These are phyloP conservation scores for Plantago ovata DNA, from an alignment of 257 asterid genomes.

Conservation along the genomic window DNA sequence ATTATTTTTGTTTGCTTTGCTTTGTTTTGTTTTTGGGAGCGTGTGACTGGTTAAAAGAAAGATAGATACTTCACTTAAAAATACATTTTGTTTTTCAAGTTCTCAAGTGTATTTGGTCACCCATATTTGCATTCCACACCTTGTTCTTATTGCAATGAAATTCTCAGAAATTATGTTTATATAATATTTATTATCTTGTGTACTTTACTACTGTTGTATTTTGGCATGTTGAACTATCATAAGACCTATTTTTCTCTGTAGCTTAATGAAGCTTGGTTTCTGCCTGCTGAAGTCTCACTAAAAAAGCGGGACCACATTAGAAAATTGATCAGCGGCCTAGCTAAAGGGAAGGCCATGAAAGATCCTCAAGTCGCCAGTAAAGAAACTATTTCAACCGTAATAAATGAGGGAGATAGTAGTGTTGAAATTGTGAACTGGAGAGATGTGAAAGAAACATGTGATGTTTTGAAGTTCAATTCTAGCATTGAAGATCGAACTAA, in stretches of 20 bases:
- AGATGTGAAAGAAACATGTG: conserved; percentile 24
- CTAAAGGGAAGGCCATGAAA: conserved; percentile 32
- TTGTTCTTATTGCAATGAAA: neutral
- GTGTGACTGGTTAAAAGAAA: too few relatives aligned
- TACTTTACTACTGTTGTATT: neutral
- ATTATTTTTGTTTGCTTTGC: too few relatives aligned
- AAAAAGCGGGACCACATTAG: conserved; percentile 59
- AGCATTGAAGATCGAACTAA: conserved; percentile 21
- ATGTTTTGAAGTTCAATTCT: conserved; percentile 20
- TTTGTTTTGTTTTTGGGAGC: too few relatives aligned
- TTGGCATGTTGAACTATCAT: conserved; percentile 5
- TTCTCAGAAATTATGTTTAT: neutral
- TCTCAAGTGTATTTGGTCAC: neutral
- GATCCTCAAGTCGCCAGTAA: conserved; percentile 26
- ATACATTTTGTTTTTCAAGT: neutral
- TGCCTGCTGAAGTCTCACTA: conserved; percentile 72
- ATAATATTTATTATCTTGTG: neutral
- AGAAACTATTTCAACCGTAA: conserved; percentile 18
- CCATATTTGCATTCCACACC: neutral
- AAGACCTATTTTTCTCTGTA: conserved; percentile 37
- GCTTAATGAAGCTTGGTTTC: conserved; percentile 72
- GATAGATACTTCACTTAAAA: neutral
- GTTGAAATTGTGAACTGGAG: conserved; percentile 19
- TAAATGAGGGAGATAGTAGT: conserved; percentile 26
- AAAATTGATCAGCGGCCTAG: conserved; percentile 47